Evolutionary conservation across 129 eudicot genomes (phyloP).

Genomic region (Daucus carota): DH1_v3.0 NC_030385.2:4112001-4112500

Average conservation of each 20-base stretch:
- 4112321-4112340: slow-evolving; percentile 5
- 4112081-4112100: slow-evolving; percentile 10
- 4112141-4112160: too few relatives aligned
- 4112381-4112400: slow-evolving; percentile 59
- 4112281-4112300: too few relatives aligned
- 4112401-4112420: slow-evolving; percentile 21
- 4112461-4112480: neutral
- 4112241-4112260: too few relatives aligned
- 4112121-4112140: slow-evolving; percentile 19
- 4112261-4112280: too few relatives aligned
- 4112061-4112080: slow-evolving; percentile 21
- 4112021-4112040: neutral
- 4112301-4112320: too few relatives aligned
- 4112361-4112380: slow-evolving; percentile 78
- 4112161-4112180: slow-evolving; percentile 14
- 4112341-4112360: slow-evolving; percentile 29
- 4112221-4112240: too few relatives aligned
- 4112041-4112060: slow-evolving; percentile 14
- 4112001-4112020: neutral
- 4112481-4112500: too few relatives aligned
- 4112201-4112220: slow-evolving; percentile 5
- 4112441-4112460: slow-evolving; percentile 22
- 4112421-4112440: slow-evolving; percentile 15
- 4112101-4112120: slow-evolving; percentile 7
- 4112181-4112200: slow-evolving; percentile 20